These are phyloP conservation scores for Xerocomus brunneocitrinus DNA, from an alignment of 768 basidiomycete genomes.

Conservation along the genomic window DNA sequence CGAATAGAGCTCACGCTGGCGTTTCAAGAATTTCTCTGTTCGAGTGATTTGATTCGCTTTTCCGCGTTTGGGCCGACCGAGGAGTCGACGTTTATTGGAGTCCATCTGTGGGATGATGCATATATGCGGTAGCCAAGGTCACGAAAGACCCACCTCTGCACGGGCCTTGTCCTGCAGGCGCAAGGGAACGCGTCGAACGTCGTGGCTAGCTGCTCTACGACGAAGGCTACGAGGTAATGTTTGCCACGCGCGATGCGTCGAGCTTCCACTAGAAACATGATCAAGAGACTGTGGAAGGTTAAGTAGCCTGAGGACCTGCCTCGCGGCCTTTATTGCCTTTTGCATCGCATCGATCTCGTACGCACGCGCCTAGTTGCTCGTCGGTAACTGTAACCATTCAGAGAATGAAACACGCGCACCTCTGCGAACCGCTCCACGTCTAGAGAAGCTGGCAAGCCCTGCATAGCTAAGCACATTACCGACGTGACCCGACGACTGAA, in stretches of 20 bases:
- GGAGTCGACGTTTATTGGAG: slow-evolving; percentile 38
- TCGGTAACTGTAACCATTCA: slow-evolving; percentile 1
- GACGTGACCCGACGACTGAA: not conserved
- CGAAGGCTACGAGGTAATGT: slow-evolving; percentile 88
- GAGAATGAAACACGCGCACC: slow-evolving; percentile 36
- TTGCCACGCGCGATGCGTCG: slow-evolving; percentile 87
- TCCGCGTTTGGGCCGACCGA: slow-evolving; percentile 55
- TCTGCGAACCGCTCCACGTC: slow-evolving; percentile 89
- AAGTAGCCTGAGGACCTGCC: slow-evolving; percentile 35
- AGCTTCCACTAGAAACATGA: slow-evolving; percentile 44
- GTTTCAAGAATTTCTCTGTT: slow-evolving; percentile 57
- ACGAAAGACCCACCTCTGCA: slow-evolving; percentile 57
- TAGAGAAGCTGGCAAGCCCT: slow-evolving; percentile 63
- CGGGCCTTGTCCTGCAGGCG: slow-evolving; percentile 77
- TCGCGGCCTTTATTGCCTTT: slow-evolving; percentile 73
- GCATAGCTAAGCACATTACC: slow-evolving; percentile 40
- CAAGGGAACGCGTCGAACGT: slow-evolving; percentile 86
- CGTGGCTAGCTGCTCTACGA: slow-evolving; percentile 90
- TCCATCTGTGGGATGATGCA: slow-evolving; percentile 48
- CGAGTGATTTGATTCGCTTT: slow-evolving; percentile 53
- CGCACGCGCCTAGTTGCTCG: slow-evolving; percentile 58
- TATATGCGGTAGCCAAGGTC: slow-evolving; percentile 11
- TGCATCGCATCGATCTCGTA: slow-evolving; percentile 94
- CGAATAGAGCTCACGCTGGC: slow-evolving; percentile 57
- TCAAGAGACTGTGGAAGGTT: not conserved